Evolutionary conservation across 768 basidiomycete genomes (phyloP), one percentile per base, ranked within the genome.

Genomic region (Flagelloscypha sp.): DNA sequence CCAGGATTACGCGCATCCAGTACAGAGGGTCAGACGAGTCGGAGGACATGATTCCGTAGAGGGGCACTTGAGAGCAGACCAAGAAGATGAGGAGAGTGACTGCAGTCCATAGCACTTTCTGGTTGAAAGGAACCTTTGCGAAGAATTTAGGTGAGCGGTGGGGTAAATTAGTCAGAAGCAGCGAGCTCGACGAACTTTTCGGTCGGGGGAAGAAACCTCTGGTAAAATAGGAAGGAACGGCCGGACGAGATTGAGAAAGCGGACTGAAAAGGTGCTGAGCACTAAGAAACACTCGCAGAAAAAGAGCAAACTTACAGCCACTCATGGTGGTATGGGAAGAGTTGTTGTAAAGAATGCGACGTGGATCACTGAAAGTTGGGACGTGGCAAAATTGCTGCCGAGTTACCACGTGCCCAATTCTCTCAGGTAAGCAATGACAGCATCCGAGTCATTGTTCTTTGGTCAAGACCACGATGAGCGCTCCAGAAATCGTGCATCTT

Each of bases 1-100:
- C 94, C 42, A 99, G 77, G 64, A 99, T 98, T 66, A 94, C 94
- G 63, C 94, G 87, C 84, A 97, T 92, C 95, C 94, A 98, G 69
- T 95, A 97, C 27, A 99, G 79, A 10, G 95, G 95, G 66, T 99
- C 94, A 36, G 90, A 90, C 47, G 92, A 95, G 72, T 99, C 94
- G 41, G 92, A 95, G 19, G 90, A 95, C 82, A 97, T 94, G 77
- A 99, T 98, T 44, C 95, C 95, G 62, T 98, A 99, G 30, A 99
- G 74, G 5, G 95, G 95, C 21, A 98, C 94, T 66, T 98, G 95
- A 18, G 93, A 97, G 73, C 94, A 98, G 45, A 98, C 94, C 54
- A 99, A 65, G 85, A 97, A 98, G 61, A 99, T 97, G 63, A 97
- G 83, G 53, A 99, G 89, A 3, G 94, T 98, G 20, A 98, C 90